Percentiles rank a stretch among this genome's conserved stretches.
These are phyloP conservation scores for Jatropha podagrica DNA, from an alignment of 441 rosid genomes.

Conservation along the genomic window DNA sequence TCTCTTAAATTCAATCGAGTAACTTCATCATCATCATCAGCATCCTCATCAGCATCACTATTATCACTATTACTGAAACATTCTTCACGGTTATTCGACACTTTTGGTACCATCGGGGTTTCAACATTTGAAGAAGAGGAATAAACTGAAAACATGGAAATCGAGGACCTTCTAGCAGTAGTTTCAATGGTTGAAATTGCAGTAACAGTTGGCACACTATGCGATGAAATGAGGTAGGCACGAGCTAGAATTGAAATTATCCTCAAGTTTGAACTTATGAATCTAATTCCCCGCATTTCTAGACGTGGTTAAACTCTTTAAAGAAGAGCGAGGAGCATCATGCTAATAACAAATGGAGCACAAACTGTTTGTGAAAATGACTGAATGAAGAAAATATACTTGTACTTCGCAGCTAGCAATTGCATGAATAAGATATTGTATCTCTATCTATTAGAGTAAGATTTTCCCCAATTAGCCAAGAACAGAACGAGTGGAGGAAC, in stretches of 20 bases:
- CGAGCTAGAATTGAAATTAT: constrained; percentile 27
- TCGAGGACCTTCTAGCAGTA: constrained; percentile 17
- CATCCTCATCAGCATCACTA: constrained; percentile 34
- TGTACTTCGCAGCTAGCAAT: background rate
- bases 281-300: constrained; percentile 48
- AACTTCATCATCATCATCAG: constrained; percentile 29
- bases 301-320: background rate
- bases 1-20: constrained; percentile 21
- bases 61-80: constrained; percentile 15
- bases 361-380: constrained; percentile 42
- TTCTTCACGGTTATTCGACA: constrained; percentile 11
- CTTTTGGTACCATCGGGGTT: constrained; percentile 5
- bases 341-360: constrained; percentile 6
- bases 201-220: constrained; percentile 20
- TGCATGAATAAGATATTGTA: background rate
- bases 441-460: background rate
- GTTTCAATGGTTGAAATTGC: constrained; percentile 22
- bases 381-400: constrained; percentile 22
- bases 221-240: constrained; percentile 24
- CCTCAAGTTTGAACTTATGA: constrained; percentile 33
- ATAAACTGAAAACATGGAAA: constrained; percentile 19
- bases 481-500: background rate
- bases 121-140: constrained; percentile 36
- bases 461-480: background rate
- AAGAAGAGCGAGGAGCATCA: background rate